Evolutionary conservation across 2,329 filamentous ascomycete genomes (phyloP), one percentile per base, ranked within the genome.

Genomic region (Tolypocladium ovalisporum): DNA sequence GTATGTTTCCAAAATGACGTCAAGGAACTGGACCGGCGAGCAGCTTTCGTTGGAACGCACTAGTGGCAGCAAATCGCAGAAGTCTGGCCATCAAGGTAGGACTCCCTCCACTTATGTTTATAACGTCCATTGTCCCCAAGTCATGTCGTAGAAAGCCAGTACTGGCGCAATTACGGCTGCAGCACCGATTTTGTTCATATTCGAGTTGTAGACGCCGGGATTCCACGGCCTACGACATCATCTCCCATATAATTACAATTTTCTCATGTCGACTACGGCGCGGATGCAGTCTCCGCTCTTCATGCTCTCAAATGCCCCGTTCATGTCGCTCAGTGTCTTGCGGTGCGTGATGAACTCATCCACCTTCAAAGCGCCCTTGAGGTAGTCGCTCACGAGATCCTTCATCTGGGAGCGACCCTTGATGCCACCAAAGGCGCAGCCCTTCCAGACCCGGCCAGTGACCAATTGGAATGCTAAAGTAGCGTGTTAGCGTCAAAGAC

Each of bases 261-360:
- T 73, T 60, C 72, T 70, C 81, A 85, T 85, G 65, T 82, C 84
- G 56, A 97, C 88, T 12, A 97, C 94, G 65, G 90, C 96, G 63
- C 94, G 89, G 69, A 99, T 97, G 76, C 94, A 99, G 75, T 97
- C 92, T 59, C 94, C 94, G 60, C 85, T 82, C 81, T 97, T 95
- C 94, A 99, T 99, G 66, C 88, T 85, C 63, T 90, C 84, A 68
- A 96, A 99, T 24, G 91, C 93, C 55, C 81, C 78, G 80, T 97
- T 97, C 75, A 99, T 96, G 68, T 88, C 84, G 60, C 77, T 76
- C 51, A 99, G 79, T 4, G 81, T 82, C 78, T 96, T 90, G 66
- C 92, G 86, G 79, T 99, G 94, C 36, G 94, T 99, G 77, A 99
- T 97, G 79, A 97, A 97, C 79, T 99, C 94, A 71, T 97, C 93